Percentiles rank a stretch among this genome's conserved stretches.
Evolutionary conservation across 371 early-diverging fungal species (phyloP).

Genomic region (Blyttiomyces sp.): DNA sequence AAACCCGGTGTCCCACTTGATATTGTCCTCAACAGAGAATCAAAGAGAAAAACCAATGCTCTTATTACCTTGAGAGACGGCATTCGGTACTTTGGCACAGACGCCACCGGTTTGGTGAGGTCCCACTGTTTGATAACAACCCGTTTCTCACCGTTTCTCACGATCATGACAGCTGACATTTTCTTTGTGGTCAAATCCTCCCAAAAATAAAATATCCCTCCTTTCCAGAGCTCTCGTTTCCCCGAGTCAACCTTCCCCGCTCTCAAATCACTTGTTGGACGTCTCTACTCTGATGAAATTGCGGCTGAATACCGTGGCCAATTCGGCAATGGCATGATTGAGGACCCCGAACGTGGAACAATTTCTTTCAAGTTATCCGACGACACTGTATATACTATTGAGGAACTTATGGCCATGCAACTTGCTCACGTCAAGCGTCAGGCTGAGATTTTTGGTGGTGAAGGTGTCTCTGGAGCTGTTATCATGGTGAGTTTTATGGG

Average conservation of each 20-base stretch:
- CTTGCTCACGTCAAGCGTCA: slow-evolving; percentile 81
- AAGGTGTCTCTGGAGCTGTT: slow-evolving; percentile 79
- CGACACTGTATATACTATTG: slow-evolving; percentile 57
- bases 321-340: slow-evolving; percentile 69
- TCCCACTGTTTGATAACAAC: slow-evolving; percentile 5
- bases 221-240: slow-evolving; percentile 74
- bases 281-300: slow-evolving; percentile 62
- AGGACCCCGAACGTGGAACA: slow-evolving; percentile 61
- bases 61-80: slow-evolving; percentile 70
- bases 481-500: slow-evolving; percentile 63
- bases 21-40: slow-evolving; percentile 91
- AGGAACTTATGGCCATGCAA: slow-evolving; percentile 93
- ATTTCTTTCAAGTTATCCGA: slow-evolving; percentile 60
- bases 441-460: slow-evolving; percentile 71
- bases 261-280: slow-evolving; percentile 81
- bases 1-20: slow-evolving; percentile 89
- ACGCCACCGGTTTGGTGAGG: slow-evolving; percentile 77
- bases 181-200: neutral
- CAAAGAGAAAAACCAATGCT: slow-evolving; percentile 89
- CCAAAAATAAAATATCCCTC: neutral
- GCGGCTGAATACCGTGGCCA: slow-evolving; percentile 64
- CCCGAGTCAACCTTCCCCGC: slow-evolving; percentile 78
- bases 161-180: neutral
- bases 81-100: slow-evolving; percentile 85
- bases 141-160: neutral